These are phyloP conservation scores for Dactylonectria estremocensis DNA, from an alignment of 2,329 filamentous ascomycete genomes.

Conservation along the genomic window DNA sequence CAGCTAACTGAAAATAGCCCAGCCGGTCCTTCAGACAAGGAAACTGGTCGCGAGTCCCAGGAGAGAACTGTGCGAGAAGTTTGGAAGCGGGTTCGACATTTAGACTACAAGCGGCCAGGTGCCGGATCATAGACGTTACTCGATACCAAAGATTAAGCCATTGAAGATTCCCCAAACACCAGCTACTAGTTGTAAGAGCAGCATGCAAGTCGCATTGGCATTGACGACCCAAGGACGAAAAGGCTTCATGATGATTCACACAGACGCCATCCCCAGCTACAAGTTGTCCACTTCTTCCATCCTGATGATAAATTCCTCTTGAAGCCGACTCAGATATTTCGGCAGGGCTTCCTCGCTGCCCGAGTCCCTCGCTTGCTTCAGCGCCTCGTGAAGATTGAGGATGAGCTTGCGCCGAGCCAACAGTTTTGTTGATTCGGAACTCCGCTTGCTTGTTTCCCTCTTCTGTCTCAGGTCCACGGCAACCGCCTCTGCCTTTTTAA, in stretches of 20 bases:
- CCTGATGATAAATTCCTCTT: conserved; percentile 80
- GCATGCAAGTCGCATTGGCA: background rate
- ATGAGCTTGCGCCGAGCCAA: conserved; percentile 80
- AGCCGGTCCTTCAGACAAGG: conserved; percentile 72
- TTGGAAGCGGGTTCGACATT: conserved; percentile 76
- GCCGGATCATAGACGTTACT: conserved; percentile 25
- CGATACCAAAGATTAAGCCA: conserved; percentile 12
- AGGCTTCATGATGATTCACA: background rate
- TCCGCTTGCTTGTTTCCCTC: conserved; percentile 71
- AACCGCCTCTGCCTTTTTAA: conserved; percentile 78
- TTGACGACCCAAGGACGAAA: background rate
- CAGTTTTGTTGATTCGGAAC: conserved; percentile 70
- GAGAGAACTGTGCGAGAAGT: conserved; percentile 80
- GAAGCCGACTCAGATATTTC: conserved; percentile 57
- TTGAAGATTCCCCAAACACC: background rate
- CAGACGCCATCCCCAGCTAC: conserved; percentile 17
- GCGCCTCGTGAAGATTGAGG: conserved; percentile 79
- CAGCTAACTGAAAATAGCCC: conserved; percentile 61
- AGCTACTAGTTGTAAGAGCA: background rate
- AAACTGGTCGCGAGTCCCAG: conserved; percentile 77
- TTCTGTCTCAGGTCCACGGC: conserved; percentile 73
- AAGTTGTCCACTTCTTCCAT: conserved; percentile 77
- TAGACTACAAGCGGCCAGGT: conserved; percentile 79
- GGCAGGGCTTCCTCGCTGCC: conserved; percentile 73
- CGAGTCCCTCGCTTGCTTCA: conserved; percentile 77